Evolutionary conservation across 306 rosid species (phyloP).

Genomic region (Urtica urens): DNA sequence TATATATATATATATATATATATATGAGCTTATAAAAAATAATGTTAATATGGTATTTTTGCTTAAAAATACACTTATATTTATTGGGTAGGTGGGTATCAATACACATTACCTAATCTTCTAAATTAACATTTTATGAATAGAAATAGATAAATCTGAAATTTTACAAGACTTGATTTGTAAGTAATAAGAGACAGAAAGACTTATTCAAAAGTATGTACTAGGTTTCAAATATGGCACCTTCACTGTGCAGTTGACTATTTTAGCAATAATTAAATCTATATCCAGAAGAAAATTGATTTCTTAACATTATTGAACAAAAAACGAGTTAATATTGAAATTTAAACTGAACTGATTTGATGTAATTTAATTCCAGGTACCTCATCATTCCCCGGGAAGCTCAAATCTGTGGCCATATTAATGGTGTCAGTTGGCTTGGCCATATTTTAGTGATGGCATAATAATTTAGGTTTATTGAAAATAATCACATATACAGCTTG

Average conservation of each 20-base stretch:
- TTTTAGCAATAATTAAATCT: background rate
- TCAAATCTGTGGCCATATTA: conserved; percentile 31
- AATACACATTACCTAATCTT: background rate
- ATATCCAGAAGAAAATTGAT: background rate
- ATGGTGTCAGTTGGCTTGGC: conserved; percentile 35
- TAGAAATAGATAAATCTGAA: background rate
- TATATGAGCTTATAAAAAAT: no score
- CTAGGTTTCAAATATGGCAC: conserved; percentile 9
- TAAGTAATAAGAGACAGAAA: no score
- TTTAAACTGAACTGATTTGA: background rate
- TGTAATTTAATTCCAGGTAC: conserved; percentile 24
- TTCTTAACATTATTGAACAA: background rate
- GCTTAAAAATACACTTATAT: no score
- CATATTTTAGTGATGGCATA: conserved; percentile 30
- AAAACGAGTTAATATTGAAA: no score
- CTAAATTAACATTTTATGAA: background rate
- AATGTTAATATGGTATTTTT: no score
- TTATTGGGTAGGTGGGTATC: conserved; percentile 5
- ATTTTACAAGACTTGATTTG: no score
- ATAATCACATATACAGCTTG: background rate
- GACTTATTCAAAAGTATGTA: no score
- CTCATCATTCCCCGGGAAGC: conserved; percentile 33
- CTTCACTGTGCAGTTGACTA: conserved; percentile 15
- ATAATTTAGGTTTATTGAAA: background rate
- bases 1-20: background rate